Evolutionary conservation across 2,329 filamentous ascomycete species (phyloP).

Genomic region (Nemania sp.): DNA sequence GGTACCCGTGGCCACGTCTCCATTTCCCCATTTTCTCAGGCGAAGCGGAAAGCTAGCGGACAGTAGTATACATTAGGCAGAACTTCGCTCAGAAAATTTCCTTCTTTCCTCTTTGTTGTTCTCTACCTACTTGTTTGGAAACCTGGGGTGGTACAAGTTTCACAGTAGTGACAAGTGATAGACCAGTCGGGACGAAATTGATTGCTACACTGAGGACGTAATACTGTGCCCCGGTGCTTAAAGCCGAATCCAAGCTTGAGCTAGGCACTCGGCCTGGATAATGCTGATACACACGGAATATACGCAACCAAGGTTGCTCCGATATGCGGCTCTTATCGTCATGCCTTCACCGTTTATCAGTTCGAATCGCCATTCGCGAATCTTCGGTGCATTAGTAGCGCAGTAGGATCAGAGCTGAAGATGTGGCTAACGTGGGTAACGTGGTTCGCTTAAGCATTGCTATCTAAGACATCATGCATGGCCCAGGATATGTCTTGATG

Average conservation of each 20-base stretch:
- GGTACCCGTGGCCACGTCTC: conserved; percentile 5
- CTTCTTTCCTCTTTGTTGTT: background rate
- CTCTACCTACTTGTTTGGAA: conserved; percentile 6
- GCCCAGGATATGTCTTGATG: conserved; percentile 13
- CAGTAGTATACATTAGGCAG: background rate
- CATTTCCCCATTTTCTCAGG: conserved; percentile 14
- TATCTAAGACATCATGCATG: conserved; percentile 19
- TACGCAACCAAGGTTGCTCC: too few relatives aligned
- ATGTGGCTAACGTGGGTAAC: too few relatives aligned
- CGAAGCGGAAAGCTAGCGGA: conserved; percentile 15
- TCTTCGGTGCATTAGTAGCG: conserved; percentile 8
- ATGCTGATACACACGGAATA: too few relatives aligned
- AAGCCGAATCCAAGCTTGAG: too few relatives aligned
- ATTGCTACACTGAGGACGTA: too few relatives aligned
- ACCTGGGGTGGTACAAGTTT: conserved; percentile 16
- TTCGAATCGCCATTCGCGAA: conserved; percentile 8
- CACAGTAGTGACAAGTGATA: conserved; percentile 4
- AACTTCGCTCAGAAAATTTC: background rate
- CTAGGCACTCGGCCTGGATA: too few relatives aligned
- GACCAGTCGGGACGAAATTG: background rate
- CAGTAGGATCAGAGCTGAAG: background rate
- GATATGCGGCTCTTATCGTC: background rate
- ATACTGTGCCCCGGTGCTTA: too few relatives aligned
- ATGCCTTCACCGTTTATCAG: background rate
- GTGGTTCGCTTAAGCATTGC: conserved; percentile 17